Percentiles rank a stretch among this genome's conserved stretches.
phyloP scores from a whole-genome alignment of 306 rosid genomes.

The Begonia fuchsioides region DNA sequence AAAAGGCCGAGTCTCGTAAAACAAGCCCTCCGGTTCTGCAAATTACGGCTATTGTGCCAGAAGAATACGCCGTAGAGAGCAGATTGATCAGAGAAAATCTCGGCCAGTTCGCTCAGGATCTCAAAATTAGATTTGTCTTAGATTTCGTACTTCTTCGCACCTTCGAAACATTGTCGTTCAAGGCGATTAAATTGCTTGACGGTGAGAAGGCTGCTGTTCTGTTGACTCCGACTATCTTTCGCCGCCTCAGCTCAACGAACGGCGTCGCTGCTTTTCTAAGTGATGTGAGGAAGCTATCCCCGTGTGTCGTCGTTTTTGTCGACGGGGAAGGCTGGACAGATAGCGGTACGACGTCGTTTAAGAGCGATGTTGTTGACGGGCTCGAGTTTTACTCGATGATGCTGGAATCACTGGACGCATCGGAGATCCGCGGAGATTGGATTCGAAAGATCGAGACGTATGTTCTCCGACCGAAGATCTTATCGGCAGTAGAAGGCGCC shows the following conservation, averaged over 20 bases:
- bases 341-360: constrained; percentile 33
- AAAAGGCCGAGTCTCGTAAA: constrained; percentile 29
- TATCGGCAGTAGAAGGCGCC: constrained; percentile 45
- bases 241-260: constrained; percentile 30
- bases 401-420: constrained; percentile 66
- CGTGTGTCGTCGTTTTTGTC: constrained; percentile 51
- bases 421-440: constrained; percentile 37
- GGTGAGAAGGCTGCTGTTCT: constrained; percentile 61
- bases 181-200: constrained; percentile 44
- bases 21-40: constrained; percentile 29
- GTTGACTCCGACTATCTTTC: constrained; percentile 47
- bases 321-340: constrained; percentile 58
- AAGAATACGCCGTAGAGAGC: constrained; percentile 51
- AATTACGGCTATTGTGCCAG: constrained; percentile 57
- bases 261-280: constrained; percentile 21
- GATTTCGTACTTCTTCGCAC: constrained; percentile 36
- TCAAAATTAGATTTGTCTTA: constrained; percentile 46
- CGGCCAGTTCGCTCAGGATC: constrained; percentile 60
- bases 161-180: constrained; percentile 45
- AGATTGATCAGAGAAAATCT: constrained; percentile 44
- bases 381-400: constrained; percentile 55
- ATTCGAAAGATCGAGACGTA: constrained; percentile 44
- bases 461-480: constrained; percentile 41
- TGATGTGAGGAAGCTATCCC: constrained; percentile 41
- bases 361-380: constrained; percentile 37